Conservation (phyloP, 2,329 filamentous ascomycete genomes). For the Lasiodiplodia sp. region DNA sequence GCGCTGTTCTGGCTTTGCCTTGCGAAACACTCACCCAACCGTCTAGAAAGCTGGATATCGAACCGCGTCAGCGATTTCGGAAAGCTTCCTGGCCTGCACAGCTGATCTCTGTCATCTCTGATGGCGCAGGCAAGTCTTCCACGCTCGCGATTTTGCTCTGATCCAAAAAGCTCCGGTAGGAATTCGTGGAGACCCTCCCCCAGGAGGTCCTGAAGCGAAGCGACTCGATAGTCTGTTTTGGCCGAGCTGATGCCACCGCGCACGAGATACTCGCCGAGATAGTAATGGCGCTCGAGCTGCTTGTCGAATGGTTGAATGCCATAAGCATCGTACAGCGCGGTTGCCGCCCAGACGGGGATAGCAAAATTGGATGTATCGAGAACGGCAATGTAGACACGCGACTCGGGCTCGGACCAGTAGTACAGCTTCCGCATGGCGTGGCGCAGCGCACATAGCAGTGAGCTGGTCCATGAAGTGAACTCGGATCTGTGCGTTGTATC, state of each 20-base stretch:
- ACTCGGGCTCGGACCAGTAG: background rate
- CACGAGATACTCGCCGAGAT: constrained; percentile 17
- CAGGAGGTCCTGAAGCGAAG: background rate
- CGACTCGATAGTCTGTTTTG: background rate
- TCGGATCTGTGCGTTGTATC: background rate
- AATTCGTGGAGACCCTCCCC: background rate
- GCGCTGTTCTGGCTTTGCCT: background rate
- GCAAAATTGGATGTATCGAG: constrained; percentile 9
- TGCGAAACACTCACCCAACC: background rate
- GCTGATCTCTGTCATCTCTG: background rate
- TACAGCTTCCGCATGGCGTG: constrained; percentile 8
- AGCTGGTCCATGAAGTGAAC: constrained; percentile 24
- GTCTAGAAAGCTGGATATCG: background rate
- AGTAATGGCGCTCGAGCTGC: constrained; percentile 13
- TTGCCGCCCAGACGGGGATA: background rate
- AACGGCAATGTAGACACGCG: background rate
- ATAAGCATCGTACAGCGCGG: constrained; percentile 12
- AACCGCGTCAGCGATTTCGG: too few relatives aligned
- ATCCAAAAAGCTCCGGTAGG: background rate
- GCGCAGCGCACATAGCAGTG: constrained; percentile 12
- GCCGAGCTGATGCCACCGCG: background rate
- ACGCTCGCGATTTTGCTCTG: background rate
- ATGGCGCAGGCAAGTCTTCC: background rate
- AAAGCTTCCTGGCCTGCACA: background rate
- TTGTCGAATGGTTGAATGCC: background rate